Conservation (phyloP, 148 eudicot genomes). For the Heliamphora exappendiculata region DNA sequence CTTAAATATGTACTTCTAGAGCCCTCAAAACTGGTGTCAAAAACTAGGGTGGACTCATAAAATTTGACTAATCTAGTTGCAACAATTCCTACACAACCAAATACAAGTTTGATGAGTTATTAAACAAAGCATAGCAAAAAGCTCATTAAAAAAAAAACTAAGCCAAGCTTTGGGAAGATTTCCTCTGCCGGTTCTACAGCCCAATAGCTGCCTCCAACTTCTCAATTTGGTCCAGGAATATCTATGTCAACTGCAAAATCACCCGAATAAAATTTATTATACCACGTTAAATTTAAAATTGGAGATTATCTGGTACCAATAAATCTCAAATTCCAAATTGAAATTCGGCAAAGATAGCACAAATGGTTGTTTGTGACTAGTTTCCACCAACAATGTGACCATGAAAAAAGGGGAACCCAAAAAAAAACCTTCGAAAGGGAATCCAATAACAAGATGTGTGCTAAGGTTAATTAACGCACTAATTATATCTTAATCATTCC, state of each 20-base stretch:
- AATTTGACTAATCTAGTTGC: background rate
- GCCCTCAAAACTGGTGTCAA: background rate
- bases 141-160: background rate
- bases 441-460: background rate
- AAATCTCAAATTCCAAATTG: background rate
- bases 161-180: background rate
- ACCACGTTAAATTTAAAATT: background rate
- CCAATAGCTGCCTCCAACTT: constrained; percentile 56
- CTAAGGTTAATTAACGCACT: background rate
- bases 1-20: background rate
- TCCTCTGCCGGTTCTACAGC: constrained; percentile 17
- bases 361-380: background rate
- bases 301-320: background rate
- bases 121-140: background rate
- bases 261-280: background rate
- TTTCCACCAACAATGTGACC: background rate
- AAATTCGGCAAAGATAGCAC: background rate
- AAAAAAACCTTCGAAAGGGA: background rate
- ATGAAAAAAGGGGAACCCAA: background rate
- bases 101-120: background rate
- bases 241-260: constrained; percentile 63
- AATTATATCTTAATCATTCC: background rate
- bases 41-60: background rate
- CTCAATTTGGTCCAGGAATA: constrained; percentile 76
- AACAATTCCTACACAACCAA: background rate